Evolutionary conservation across 179 eudicot species (phyloP), one percentile per base, ranked within the genome.

Genomic region (Silene coronaria): DNA sequence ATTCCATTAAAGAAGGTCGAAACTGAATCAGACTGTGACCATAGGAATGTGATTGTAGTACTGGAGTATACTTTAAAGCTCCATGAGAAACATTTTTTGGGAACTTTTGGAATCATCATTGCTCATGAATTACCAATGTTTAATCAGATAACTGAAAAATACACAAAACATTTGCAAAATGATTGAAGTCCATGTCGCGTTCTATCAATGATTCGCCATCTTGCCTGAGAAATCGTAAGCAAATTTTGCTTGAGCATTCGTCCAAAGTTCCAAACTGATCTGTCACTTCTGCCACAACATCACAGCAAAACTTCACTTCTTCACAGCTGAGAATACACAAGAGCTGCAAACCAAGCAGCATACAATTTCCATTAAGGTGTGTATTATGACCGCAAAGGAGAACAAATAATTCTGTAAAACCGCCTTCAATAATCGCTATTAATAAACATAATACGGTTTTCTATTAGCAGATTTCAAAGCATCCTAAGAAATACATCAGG

Each of bases 191-290:
- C 75, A 32, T 28, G 63, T 55, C 27, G 75, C 14, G n/a, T 48
- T 71, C 74, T 71, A 71, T 30, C 17, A 51, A 57, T 71, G 64
- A 30, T 71, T 24, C 22, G 45, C 61, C 75, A 57, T 71, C 75
- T 71, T 55, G 75, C 61, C 75, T 53, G 42, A 55, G 27, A 27
- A 55, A 55, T 30, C 17, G 24, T 71, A 71, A 53, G 26, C 75
- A 71, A 62, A 4, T 57, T 71, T 51, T n/a, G 75, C 28, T 51
- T 9, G 34, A 26, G 38, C 61, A 26, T 70, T 51, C 73, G 27
- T 55, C 64, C 75, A 71, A 70, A 48, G 23, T 61, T 55, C 64
- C 75, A 71, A 70, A 48, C 38, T 61, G 16, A 16, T 38, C 27
- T 19, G 14, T 46, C 30, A 16, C 22, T 48, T 45, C 73, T 26